A percentile compares a stretch with the other conserved stretches of the same genome.
Evolutionary conservation across 1,139 yeast genomes (phyloP).

Genomic region (Groenewaldozyma auringiensis): DNA sequence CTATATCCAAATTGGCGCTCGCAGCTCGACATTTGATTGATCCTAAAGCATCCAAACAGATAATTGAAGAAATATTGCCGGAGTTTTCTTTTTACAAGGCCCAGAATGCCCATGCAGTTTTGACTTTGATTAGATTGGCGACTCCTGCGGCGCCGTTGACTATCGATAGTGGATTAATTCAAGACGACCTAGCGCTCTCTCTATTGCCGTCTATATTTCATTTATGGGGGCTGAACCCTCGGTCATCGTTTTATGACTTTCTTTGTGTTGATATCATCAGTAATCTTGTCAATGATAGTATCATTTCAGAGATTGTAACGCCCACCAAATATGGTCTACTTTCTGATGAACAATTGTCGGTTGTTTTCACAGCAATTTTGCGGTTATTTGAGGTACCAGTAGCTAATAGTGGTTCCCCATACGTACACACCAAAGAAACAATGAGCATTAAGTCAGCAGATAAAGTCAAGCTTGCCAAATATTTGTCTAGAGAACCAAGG

Average conservation of each 20-base stretch:
- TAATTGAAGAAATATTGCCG: slow-evolving; percentile 43
- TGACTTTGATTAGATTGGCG: slow-evolving; percentile 30
- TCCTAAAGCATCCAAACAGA: slow-evolving; percentile 27
- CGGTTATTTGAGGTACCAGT: slow-evolving; percentile 34
- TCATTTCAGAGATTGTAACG: slow-evolving; percentile 27
- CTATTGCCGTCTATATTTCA: slow-evolving; percentile 54
- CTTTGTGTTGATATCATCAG: slow-evolving; percentile 64
- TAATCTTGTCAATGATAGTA: slow-evolving; percentile 44
- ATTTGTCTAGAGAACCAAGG: not conserved
- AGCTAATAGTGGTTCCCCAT: slow-evolving; percentile 32
- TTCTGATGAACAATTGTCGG: slow-evolving; percentile 50
- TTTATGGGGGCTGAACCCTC: slow-evolving; percentile 60
- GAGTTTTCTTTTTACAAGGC: slow-evolving; percentile 51
- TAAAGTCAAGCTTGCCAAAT: not conserved
- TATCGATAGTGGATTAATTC: not conserved
- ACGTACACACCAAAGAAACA: slow-evolving; percentile 23
- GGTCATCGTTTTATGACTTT: slow-evolving; percentile 54
- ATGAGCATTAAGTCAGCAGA: slow-evolving; percentile 10
- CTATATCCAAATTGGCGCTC: slow-evolving; percentile 40
- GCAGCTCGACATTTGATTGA: slow-evolving; percentile 43
- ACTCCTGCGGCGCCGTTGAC: slow-evolving; percentile 24
- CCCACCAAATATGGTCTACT: slow-evolving; percentile 54
- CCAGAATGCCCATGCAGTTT: slow-evolving; percentile 48
- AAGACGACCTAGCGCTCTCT: slow-evolving; percentile 8
- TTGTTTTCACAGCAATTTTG: slow-evolving; percentile 43